Evolutionary conservation across 441 rosid genomes (phyloP).

Genomic region (Pelargonium fulgidum): DNA sequence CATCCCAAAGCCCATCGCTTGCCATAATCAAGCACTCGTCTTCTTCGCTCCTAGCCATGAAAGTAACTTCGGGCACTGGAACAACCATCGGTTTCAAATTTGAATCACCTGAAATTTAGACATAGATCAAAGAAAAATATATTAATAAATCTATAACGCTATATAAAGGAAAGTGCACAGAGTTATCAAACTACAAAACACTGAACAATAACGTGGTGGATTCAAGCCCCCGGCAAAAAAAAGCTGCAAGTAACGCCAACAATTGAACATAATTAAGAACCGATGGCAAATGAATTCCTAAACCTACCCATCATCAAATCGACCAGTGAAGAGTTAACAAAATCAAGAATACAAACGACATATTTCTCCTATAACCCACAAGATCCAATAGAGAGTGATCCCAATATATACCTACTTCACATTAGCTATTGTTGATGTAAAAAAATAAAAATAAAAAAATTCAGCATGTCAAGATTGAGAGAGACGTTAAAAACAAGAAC

Average conservation of each 20-base stretch:
- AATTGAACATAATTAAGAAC: not conserved
- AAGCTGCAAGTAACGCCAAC: not conserved
- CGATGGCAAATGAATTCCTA: not conserved
- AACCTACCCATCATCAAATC: not conserved
- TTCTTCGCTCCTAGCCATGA: slow-evolving; percentile 8
- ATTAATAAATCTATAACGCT: not conserved
- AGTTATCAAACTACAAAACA: not conserved
- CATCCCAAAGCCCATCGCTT: slow-evolving; percentile 26
- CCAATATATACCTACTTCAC: too few species aligned
- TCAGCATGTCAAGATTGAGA: not conserved
- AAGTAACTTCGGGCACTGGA: slow-evolving; percentile 11
- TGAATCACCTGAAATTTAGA: slow-evolving; percentile 6
- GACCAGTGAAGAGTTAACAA: not conserved
- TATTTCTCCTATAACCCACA: not conserved
- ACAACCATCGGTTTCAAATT: slow-evolving; percentile 11
- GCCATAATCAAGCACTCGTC: slow-evolving; percentile 23
- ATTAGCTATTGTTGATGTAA: too few species aligned
- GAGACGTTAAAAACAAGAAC: too few species aligned
- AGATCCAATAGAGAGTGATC: too few species aligned
- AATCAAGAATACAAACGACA: not conserved
- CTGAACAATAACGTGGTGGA: not conserved
- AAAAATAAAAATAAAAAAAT: too few species aligned
- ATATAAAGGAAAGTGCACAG: not conserved
- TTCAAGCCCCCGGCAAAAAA: not conserved
- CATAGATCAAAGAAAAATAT: not conserved